A percentile compares a stretch with the other conserved stretches of the same genome.
phyloP scores from a whole-genome alignment of 805 yeast species.

The Priceomyces castillae region DNA sequence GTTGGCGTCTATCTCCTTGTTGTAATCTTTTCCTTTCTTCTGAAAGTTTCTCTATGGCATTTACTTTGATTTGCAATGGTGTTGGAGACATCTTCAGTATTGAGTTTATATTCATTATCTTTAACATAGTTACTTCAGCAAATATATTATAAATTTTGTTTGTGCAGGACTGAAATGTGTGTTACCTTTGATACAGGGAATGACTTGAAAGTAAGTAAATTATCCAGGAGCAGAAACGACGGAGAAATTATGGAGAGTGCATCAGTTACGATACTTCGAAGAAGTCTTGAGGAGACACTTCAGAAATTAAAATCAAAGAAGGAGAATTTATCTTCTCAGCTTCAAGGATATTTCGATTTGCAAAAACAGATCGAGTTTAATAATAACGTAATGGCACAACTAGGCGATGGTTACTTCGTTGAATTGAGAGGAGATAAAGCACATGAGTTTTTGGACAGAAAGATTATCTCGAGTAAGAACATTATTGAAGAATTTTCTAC shows the following conservation, averaged over 20 bases:
- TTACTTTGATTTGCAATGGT: conserved; percentile 64
- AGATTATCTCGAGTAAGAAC: conserved; percentile 26
- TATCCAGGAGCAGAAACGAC: too few species aligned
- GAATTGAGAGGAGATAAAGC: conserved; percentile 32
- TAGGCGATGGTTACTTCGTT: conserved; percentile 43
- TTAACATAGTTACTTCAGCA: neutral
- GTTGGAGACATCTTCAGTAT: conserved; percentile 58
- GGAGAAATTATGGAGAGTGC: neutral
- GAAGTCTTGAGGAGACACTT: neutral
- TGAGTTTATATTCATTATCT: conserved; percentile 1
- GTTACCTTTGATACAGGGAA: too few species aligned
- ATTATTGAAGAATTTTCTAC: conserved; percentile 40
- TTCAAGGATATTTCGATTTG: conserved; percentile 4
- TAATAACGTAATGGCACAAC: conserved; percentile 22
- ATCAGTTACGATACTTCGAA: neutral
- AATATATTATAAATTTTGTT: too few species aligned
- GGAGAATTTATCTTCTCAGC: conserved; percentile 1
- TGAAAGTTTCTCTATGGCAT: conserved; percentile 63
- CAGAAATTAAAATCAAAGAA: neutral
- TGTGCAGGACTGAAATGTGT: too few species aligned
- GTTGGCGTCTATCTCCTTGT: conserved; percentile 42
- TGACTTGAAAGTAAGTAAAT: too few species aligned
- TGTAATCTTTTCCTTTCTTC: conserved; percentile 65
- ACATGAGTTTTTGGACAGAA: conserved; percentile 20
- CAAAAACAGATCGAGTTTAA: conserved; percentile 2